phyloP scores from a whole-genome alignment of 306 rosid genomes.

The Vigna radiata region DNA sequence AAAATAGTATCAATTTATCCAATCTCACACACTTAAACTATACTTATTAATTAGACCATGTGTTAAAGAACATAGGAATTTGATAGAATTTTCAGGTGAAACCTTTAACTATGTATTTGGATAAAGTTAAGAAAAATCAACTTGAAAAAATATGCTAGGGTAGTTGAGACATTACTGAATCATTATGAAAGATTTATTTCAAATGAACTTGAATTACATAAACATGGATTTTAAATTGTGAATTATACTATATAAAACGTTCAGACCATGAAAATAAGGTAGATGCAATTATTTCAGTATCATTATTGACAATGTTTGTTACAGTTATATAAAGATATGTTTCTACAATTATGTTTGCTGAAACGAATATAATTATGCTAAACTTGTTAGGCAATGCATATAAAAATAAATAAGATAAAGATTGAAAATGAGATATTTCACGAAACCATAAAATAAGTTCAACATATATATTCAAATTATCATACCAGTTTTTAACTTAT shows the following conservation, averaged over 20 bases:
- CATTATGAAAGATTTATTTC: slow-evolving; percentile 29
- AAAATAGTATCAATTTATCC: slow-evolving; percentile 31
- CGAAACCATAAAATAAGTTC: no score
- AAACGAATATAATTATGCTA: no score
- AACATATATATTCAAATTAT: no score
- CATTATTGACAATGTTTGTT: no score
- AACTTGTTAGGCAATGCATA: no score
- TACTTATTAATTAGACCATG: neutral
- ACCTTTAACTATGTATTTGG: neutral
- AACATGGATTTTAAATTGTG: slow-evolving; percentile 20
- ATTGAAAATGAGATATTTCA: no score
- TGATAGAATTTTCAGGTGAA: neutral
- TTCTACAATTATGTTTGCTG: no score
- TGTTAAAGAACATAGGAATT: neutral
- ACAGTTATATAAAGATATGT: no score
- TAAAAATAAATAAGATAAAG: no score
- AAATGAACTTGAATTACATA: slow-evolving; percentile 10
- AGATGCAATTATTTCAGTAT: no score
- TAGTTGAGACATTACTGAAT: slow-evolving; percentile 11
- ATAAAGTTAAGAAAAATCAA: slow-evolving; percentile 6
- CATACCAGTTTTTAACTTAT: no score
- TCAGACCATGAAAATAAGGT: slow-evolving; percentile 29
- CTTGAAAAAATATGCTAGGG: slow-evolving; percentile 20
- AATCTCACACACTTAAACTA: slow-evolving; percentile 13
- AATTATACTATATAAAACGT: slow-evolving; percentile 26